Evolutionary conservation across 75 land plant genomes (phyloP).

Genomic region (Adiantum capillusveneris): DNA sequence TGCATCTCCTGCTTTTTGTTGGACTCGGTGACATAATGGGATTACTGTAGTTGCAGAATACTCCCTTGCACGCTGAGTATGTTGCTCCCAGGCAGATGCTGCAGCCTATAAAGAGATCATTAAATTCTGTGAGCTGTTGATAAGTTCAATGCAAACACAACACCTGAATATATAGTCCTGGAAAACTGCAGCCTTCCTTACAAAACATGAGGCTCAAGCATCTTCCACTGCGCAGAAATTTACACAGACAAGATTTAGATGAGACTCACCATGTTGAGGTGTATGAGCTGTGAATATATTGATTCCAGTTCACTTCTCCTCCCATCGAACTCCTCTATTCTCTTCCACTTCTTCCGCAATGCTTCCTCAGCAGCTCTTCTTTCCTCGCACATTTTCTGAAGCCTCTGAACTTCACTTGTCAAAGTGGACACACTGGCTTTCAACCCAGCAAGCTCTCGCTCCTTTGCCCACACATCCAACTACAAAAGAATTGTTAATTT

Average conservation of each 20-base stretch:
- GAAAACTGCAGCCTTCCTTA: too few relatives aligned
- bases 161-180: too few relatives aligned
- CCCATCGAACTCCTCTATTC: constrained; percentile 93
- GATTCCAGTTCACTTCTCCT: constrained; percentile 83
- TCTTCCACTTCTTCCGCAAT: constrained; percentile 90
- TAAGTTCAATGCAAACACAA: too few relatives aligned
- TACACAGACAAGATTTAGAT: too few relatives aligned
- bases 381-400: constrained; percentile 80
- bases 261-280: constrained; percentile 54
- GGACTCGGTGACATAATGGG: constrained; percentile 60
- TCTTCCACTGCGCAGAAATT: too few relatives aligned
- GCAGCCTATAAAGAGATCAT: too few relatives aligned
- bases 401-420: constrained; percentile 71
- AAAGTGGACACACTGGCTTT: constrained; percentile 79
- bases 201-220: too few relatives aligned
- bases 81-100: constrained; percentile 86
- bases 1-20: constrained; percentile 52
- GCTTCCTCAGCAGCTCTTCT: constrained; percentile 94
- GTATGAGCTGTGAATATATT: constrained; percentile 68
- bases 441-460: constrained; percentile 88
- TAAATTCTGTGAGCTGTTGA: too few relatives aligned
- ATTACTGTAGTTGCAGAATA: constrained; percentile 78
- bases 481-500: too few relatives aligned
- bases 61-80: constrained; percentile 71
- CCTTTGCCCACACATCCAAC: constrained; percentile 88